These are phyloP conservation scores for Pseudonitzschia delicatissima DNA, from an alignment of 108 stramenopile genomes.

Conservation along the genomic window DNA sequence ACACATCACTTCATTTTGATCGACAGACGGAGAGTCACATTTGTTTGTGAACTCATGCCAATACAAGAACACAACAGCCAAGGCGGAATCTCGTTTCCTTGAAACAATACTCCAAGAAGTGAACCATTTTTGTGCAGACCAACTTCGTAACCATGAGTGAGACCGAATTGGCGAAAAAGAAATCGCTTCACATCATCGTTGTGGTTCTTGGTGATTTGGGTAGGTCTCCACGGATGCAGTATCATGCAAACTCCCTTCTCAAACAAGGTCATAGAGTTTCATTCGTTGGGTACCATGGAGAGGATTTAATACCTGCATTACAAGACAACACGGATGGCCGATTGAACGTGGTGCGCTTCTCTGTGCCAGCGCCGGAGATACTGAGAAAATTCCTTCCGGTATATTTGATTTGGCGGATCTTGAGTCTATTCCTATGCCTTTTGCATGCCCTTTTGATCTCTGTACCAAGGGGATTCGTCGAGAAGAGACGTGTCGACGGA, in stretches of 20 bases:
- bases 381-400: constrained; percentile 54
- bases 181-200: constrained; percentile 54
- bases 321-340: constrained; percentile 14
- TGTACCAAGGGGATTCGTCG: constrained; percentile 24
- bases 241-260: constrained; percentile 91
- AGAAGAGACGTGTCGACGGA: constrained; percentile 40
- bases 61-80: no score
- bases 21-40: no score
- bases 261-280: constrained; percentile 65
- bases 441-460: constrained; percentile 49
- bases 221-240: constrained; percentile 98
- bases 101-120: no score
- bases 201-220: constrained; percentile 87
- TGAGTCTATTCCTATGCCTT: constrained; percentile 46
- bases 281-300: constrained; percentile 72
- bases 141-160: neutral
- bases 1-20: no score
- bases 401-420: constrained; percentile 57
- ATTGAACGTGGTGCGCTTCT: constrained; percentile 59
- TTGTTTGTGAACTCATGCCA: no score
- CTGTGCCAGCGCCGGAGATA: constrained; percentile 41
- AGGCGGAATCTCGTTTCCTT: no score
- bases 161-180: neutral
- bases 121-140: no score
- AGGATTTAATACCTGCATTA: constrained; percentile 32